These are phyloP conservation scores for Prunus persica DNA, from an alignment of 306 rosid species.

Conservation along the genomic window Prunus_persica_NCBIv2 NC_034010.1:26899001-26899500, in stretches of 20 bases:
- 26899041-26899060: constrained; percentile 89
- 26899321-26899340: constrained; percentile 83
- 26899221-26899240: neutral
- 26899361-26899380: constrained; percentile 81
- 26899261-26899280: no score
- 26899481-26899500: constrained; percentile 75
- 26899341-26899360: constrained; percentile 96
- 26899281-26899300: no score
- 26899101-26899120: constrained; percentile 78
- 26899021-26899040: constrained; percentile 80
- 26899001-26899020: constrained; percentile 81
- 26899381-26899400: constrained; percentile 81
- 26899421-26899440: constrained; percentile 87
- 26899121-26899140: constrained; percentile 76
- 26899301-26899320: constrained; percentile 26
- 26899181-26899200: neutral
- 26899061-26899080: constrained; percentile 83
- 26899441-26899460: constrained; percentile 92
- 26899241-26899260: no score
- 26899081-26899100: constrained; percentile 63
- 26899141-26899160: constrained; percentile 57
- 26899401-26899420: constrained; percentile 57
- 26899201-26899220: neutral
- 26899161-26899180: constrained; percentile 48
- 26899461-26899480: constrained; percentile 59